phyloP scores from a whole-genome alignment of 106 monocot genomes.

The Xerophyta viscosa region DNA sequence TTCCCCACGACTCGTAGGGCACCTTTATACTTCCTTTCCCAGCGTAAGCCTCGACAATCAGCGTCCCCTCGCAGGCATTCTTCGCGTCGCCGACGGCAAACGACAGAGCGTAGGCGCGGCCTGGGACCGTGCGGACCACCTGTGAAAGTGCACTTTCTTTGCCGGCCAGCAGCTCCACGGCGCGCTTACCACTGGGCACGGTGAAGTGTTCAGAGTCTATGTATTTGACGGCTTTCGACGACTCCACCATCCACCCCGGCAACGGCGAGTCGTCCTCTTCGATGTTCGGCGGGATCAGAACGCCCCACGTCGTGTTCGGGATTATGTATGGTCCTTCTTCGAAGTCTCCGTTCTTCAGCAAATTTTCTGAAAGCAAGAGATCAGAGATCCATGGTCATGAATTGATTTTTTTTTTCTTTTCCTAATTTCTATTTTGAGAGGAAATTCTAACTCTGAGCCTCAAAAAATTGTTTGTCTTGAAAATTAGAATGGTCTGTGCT shows the following conservation, averaged over 20 bases:
- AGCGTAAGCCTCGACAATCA: conserved; percentile 3
- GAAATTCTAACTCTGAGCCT: too few relatives aligned
- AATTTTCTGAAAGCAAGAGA: too few relatives aligned
- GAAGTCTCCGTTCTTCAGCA: conserved; percentile 12
- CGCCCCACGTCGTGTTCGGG: conserved; percentile 4
- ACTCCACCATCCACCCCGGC: conserved; percentile 2
- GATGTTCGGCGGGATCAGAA: conserved; percentile 7
- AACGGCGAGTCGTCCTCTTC: conserved; percentile 1
- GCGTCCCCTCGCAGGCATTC: conserved; percentile 1
- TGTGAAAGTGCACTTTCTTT: conserved; percentile 2
- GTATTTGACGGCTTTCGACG: conserved; percentile 8
- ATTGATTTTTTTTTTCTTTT: too few relatives aligned
- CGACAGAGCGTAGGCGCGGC: background rate
- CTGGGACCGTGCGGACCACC: background rate
- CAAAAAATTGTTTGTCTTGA: too few relatives aligned
- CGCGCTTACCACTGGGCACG: background rate
- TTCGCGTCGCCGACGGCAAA: background rate
- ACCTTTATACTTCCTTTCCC: background rate
- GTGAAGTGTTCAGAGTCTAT: conserved; percentile 3
- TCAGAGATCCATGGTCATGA: too few relatives aligned
- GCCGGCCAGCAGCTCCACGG: conserved; percentile 3
- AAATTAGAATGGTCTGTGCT: background rate
- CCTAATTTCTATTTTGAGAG: too few relatives aligned
- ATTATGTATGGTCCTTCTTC: conserved; percentile 9
- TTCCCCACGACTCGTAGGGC: conserved; percentile 1